These are phyloP conservation scores for Pleomassaria siparia DNA, from an alignment of 2,329 filamentous ascomycete genomes.

Conservation along the genomic window DNA sequence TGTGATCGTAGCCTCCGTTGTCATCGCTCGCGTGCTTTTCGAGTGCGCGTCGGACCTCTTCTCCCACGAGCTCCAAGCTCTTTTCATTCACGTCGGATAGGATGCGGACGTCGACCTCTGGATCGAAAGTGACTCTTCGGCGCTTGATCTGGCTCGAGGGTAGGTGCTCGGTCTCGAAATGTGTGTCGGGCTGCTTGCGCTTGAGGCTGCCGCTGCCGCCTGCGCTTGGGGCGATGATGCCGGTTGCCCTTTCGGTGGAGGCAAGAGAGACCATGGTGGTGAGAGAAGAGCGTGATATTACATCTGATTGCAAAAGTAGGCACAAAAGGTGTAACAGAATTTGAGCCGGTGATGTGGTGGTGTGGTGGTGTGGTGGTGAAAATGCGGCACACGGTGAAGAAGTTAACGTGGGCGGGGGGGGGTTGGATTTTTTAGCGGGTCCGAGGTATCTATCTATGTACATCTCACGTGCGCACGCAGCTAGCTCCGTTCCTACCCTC, in stretches of 20 bases:
- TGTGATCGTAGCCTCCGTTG: slow-evolving; percentile 58
- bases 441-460: neutral
- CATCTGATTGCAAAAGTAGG: slow-evolving; percentile 23
- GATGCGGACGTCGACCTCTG: slow-evolving; percentile 50
- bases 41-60: slow-evolving; percentile 62
- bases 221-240: slow-evolving; percentile 31
- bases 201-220: slow-evolving; percentile 42
- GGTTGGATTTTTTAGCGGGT: neutral
- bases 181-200: slow-evolving; percentile 36
- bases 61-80: slow-evolving; percentile 58
- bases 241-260: slow-evolving; percentile 28
- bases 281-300: slow-evolving; percentile 18
- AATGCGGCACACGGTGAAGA: slow-evolving; percentile 14
- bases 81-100: slow-evolving; percentile 52
- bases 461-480: neutral
- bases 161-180: slow-evolving; percentile 35
- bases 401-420: slow-evolving; percentile 10
- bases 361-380: slow-evolving; percentile 6
- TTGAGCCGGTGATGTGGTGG: too few species aligned
- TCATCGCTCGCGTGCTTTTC: slow-evolving; percentile 56
- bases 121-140: slow-evolving; percentile 52
- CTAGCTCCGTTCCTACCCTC: neutral
- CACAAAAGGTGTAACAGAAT: neutral
- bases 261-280: slow-evolving; percentile 44
- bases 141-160: slow-evolving; percentile 45